phyloP scores from a whole-genome alignment of 768 basidiomycete genomes.

The Wakefieldia striispora region DNA sequence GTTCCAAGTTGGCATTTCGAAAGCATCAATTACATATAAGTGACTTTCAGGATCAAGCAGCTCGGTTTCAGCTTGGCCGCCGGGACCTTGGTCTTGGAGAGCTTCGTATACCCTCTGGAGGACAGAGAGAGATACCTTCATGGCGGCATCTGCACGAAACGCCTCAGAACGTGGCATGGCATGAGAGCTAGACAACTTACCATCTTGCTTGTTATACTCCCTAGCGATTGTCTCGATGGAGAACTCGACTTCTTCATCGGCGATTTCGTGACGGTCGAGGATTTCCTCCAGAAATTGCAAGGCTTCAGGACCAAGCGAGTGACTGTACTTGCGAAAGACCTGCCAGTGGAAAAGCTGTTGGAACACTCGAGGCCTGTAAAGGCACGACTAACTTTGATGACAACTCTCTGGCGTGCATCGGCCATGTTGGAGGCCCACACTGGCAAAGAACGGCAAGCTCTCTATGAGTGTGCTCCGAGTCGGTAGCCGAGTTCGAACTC shows the following conservation, averaged over 20 bases:
- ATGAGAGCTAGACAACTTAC: constrained; percentile 34
- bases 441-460: too few species aligned
- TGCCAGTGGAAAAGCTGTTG: constrained; percentile 29
- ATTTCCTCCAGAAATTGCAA: constrained; percentile 70
- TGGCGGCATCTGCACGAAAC: constrained; percentile 59
- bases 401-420: constrained; percentile 37
- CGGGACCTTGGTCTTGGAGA: constrained; percentile 62
- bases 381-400: constrained; percentile 40
- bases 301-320: constrained; percentile 80
- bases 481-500: background rate
- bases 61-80: constrained; percentile 50
- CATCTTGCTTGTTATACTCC: constrained; percentile 90
- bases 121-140: constrained; percentile 74
- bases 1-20: constrained; percentile 93
- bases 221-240: constrained; percentile 80
- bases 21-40: constrained; percentile 82
- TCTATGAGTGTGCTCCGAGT: too few species aligned
- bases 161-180: background rate
- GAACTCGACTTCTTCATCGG: constrained; percentile 64
- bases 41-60: constrained; percentile 78
- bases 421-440: constrained; percentile 35
- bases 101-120: constrained; percentile 72
- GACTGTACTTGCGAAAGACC: constrained; percentile 88
- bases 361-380: background rate
- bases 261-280: constrained; percentile 67